A percentile compares a stretch with the other conserved stretches of the same genome.
Evolutionary conservation across 1,139 yeast genomes (phyloP).

Genomic region (Ashbya aceris): DNA sequence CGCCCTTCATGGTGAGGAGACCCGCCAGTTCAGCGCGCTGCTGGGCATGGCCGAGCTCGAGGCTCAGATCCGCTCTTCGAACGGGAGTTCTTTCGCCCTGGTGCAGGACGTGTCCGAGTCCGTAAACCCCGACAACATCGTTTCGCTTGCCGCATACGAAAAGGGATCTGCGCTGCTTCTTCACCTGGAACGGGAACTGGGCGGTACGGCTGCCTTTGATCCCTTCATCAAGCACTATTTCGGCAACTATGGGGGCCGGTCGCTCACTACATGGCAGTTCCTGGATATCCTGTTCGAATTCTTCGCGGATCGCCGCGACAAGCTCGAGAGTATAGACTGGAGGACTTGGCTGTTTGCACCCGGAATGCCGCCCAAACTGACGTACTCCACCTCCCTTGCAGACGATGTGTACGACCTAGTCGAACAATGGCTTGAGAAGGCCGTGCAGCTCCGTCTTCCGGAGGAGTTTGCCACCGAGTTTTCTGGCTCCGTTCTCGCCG

Average conservation of each 20-base stretch:
- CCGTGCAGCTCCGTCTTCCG: constrained; percentile 18
- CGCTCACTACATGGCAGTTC: constrained; percentile 77
- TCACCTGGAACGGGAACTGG: constrained; percentile 57
- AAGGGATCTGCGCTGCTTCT: constrained; percentile 78
- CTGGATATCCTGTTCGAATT: constrained; percentile 66
- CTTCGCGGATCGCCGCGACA: constrained; percentile 21
- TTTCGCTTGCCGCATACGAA: constrained; percentile 82
- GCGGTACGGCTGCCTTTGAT: constrained; percentile 57
- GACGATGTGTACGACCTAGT: constrained; percentile 64
- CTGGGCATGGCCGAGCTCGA: constrained; percentile 84
- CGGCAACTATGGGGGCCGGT: constrained; percentile 52
- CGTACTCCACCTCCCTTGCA: constrained; percentile 69
- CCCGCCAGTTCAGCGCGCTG: constrained; percentile 72
- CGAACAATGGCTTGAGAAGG: constrained; percentile 46
- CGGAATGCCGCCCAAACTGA: constrained; percentile 82
- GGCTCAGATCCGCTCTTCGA: constrained; percentile 55
- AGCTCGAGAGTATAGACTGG: constrained; percentile 72
- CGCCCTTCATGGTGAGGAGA: constrained; percentile 62
- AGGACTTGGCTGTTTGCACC: constrained; percentile 69
- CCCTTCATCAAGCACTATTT: constrained; percentile 76
- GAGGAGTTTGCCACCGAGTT: constrained; percentile 26
- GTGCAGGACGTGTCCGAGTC: constrained; percentile 60
- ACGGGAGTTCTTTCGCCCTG: constrained; percentile 48
- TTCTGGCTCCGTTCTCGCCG: constrained; percentile 36
- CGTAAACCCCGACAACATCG: constrained; percentile 81